Evolutionary conservation across 202 grass and related monocot genomes (phyloP).

Genomic region (Panicum virgatum): DNA sequence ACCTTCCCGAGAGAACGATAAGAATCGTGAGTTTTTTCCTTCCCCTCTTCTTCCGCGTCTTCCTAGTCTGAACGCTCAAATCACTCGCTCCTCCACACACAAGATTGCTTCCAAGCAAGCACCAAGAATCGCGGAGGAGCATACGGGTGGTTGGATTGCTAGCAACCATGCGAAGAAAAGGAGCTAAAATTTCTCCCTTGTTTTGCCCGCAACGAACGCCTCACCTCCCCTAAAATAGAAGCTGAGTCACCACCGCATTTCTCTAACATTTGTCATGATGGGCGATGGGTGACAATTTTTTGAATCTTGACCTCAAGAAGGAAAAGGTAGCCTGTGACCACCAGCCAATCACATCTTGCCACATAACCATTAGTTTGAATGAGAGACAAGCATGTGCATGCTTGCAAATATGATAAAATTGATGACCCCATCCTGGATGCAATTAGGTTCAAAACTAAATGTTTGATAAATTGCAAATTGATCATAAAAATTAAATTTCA

Average conservation of each 20-base stretch:
- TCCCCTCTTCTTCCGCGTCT: not conserved
- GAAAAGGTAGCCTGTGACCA: too few relatives aligned
- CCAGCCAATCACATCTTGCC: too few relatives aligned
- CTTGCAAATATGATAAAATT: too few relatives aligned
- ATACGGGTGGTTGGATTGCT: slow-evolving; percentile 22
- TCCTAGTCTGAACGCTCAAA: not conserved
- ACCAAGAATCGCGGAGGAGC: slow-evolving; percentile 35
- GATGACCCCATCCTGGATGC: too few relatives aligned
- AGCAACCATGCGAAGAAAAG: slow-evolving; percentile 17
- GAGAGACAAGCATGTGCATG: too few relatives aligned
- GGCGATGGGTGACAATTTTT: too few relatives aligned
- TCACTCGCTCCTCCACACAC: slow-evolving; percentile 1
- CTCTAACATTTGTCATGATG: not conserved
- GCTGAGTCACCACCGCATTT: too few relatives aligned
- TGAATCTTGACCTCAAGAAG: too few relatives aligned
- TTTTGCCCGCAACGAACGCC: not conserved
- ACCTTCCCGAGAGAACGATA: not conserved
- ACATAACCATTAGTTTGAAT: too few relatives aligned
- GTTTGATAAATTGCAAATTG: too few relatives aligned
- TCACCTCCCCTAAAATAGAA: not conserved
- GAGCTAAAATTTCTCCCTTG: not conserved
- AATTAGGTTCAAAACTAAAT: too few relatives aligned
- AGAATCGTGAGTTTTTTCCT: not conserved
- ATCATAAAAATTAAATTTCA: too few relatives aligned
- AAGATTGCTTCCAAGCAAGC: slow-evolving; percentile 24